Conservation (phyloP, 495 filamentous ascomycete genomes). For the Parmelia sp. region DNA sequence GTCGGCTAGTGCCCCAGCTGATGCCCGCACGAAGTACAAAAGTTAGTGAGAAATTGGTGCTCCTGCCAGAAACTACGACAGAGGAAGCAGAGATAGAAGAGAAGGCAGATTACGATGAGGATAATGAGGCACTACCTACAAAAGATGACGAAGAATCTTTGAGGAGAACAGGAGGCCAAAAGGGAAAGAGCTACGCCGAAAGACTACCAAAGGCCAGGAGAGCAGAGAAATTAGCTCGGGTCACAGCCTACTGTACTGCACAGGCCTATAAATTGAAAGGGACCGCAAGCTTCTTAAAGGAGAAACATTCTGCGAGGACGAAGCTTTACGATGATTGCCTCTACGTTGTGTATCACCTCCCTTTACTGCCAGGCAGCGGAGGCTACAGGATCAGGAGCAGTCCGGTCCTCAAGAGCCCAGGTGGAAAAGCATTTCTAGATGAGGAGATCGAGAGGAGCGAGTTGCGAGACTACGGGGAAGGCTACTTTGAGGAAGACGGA, state of each 20-base stretch:
- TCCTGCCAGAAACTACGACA: slow-evolving; percentile 75
- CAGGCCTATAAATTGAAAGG: slow-evolving; percentile 84
- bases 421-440: slow-evolving; percentile 86
- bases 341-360: slow-evolving; percentile 91
- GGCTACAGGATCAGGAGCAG: slow-evolving; percentile 85
- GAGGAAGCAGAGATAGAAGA: slow-evolving; percentile 43
- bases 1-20: slow-evolving; percentile 57
- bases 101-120: slow-evolving; percentile 47
- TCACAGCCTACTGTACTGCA: slow-evolving; percentile 95
- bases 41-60: slow-evolving; percentile 87
- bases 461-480: slow-evolving; percentile 79
- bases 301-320: slow-evolving; percentile 83
- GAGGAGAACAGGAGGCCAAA: slow-evolving; percentile 55
- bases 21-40: slow-evolving; percentile 86
- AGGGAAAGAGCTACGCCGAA: slow-evolving; percentile 91
- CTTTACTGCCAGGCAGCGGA: slow-evolving; percentile 73
- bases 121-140: slow-evolving; percentile 63
- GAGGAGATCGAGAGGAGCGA: slow-evolving; percentile 96
- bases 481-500: slow-evolving; percentile 60
- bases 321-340: slow-evolving; percentile 99
- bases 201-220: slow-evolving; percentile 82
- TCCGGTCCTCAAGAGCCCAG: slow-evolving; percentile 83
- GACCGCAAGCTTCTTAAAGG: slow-evolving; percentile 80
- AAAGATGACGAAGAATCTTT: slow-evolving; percentile 72
- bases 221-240: slow-evolving; percentile 77